Percentiles rank a stretch among this genome's conserved stretches.
Conservation (phyloP, 768 basidiomycete genomes). For the Sporobolomyces phaffii region DNA sequence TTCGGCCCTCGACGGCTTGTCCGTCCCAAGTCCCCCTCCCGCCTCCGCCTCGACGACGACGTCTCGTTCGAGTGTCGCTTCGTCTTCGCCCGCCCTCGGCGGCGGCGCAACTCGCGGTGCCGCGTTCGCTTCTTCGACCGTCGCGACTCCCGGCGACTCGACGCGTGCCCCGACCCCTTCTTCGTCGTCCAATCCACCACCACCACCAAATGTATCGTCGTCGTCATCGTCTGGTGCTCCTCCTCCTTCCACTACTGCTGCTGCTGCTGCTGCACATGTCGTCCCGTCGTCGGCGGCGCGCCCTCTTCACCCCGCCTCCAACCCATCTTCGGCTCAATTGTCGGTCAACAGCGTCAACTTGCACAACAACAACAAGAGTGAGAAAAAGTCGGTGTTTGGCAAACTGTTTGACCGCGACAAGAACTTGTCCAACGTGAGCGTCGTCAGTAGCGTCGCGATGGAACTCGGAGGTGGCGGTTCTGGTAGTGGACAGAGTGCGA, state of each 20-base stretch:
- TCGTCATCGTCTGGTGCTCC: no score
- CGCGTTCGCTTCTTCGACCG: not conserved
- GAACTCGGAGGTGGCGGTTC: not conserved
- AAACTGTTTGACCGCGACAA: slow-evolving; percentile 31
- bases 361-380: not conserved
- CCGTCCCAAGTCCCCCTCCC: not conserved
- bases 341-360: not conserved
- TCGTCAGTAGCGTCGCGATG: not conserved
- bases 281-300: no score
- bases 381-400: slow-evolving; percentile 36
- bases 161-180: not conserved
- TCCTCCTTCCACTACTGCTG: not conserved
- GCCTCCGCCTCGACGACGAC: not conserved
- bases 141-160: slow-evolving; percentile 3
- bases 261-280: no score
- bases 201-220: no score
- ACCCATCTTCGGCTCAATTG: not conserved
- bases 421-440: slow-evolving; percentile 5
- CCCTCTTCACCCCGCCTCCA: not conserved
- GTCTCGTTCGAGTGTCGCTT: not conserved
- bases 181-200: not conserved
- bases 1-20: not conserved
- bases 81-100: not conserved
- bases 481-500: not conserved
- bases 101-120: not conserved